Evolutionary conservation across 768 basidiomycete species (phyloP), one percentile per base, ranked within the genome.

Genomic region (Arthromyces matolae): DNA sequence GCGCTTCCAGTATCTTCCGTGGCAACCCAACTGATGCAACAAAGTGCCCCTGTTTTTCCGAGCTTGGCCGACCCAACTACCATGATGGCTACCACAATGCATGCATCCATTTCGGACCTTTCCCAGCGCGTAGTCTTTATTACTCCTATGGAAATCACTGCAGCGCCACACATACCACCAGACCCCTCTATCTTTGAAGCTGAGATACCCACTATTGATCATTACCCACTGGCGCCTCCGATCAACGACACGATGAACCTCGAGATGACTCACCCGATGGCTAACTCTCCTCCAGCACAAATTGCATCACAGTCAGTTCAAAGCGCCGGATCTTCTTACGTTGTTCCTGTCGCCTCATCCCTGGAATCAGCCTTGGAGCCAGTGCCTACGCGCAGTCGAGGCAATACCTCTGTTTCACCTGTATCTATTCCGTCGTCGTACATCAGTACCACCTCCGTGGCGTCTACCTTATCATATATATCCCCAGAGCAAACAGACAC

Each of bases 351-450:
- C 18, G 60, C 71, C 14, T 75, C 74, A 0, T 74, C 78, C 22
- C 64, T 76, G 16, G 72, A 74, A 35, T 68, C 72, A 42, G 71
- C 75, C 19, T 66, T 77, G 41, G 73, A 73, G 60, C 55, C 36
- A 60, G 66, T 23, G 53, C 64, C 54, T 16, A 60, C 52, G 19
- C 71, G 69, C 38, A 71, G 67, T 60, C 68, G 70, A 40, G 66
- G 71, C 27, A 71, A 69, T 54, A 68, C 72, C 27, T 69, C 66
- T 40, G 58, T 58, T 38, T 62, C 60, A 9, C 53, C 58, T 22
- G 53, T 45, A 40, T 45, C 53, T 23, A 31, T 51, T 24, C 53
- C 55, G 5, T 41, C 57, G 3, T 43, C 54, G 2, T 59, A 60
- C 28, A 48, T 55, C 27, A 28, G 50, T 14, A 49, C 65, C 16